These are phyloP conservation scores for Iberis pinnata DNA, from an alignment of 345 rosid species.

Conservation along the genomic window DNA sequence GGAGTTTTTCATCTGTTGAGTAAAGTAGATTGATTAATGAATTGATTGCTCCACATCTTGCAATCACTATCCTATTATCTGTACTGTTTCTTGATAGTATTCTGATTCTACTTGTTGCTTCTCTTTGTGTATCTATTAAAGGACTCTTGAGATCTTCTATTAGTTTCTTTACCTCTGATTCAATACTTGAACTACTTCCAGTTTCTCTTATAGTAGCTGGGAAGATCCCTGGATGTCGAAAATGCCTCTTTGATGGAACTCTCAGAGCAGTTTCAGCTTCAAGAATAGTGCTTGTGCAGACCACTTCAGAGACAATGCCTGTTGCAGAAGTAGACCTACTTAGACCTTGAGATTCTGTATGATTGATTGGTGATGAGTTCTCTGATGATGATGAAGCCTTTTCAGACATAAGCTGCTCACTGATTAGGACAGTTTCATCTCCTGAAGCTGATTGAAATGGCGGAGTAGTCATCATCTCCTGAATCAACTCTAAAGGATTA, in stretches of 20 bases:
- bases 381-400: conserved; percentile 21
- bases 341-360: conserved; percentile 38
- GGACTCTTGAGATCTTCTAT: conserved; percentile 55
- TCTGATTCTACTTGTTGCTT: conserved; percentile 52
- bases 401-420: conserved; percentile 2
- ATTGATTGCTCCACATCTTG: conserved; percentile 61
- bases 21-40: conserved; percentile 53
- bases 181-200: conserved; percentile 68
- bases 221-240: conserved; percentile 53
- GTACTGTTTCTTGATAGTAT: conserved; percentile 66
- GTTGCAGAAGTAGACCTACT: conserved; percentile 63
- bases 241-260: conserved; percentile 51
- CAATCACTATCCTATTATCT: conserved; percentile 74
- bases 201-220: conserved; percentile 56
- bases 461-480: conserved; percentile 37
- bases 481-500: conserved; percentile 54
- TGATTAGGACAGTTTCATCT: neutral
- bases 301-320: conserved; percentile 36
- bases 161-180: conserved; percentile 56
- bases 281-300: conserved; percentile 32
- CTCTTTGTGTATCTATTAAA: conserved; percentile 55
- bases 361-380: conserved; percentile 10
- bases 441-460: conserved; percentile 44
- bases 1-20: conserved; percentile 48
- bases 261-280: conserved; percentile 37